A percentile compares a stretch with the other conserved stretches of the same genome.
phyloP scores from a whole-genome alignment of 441 rosid species.

The Euphorbia schlechtendalii region DNA sequence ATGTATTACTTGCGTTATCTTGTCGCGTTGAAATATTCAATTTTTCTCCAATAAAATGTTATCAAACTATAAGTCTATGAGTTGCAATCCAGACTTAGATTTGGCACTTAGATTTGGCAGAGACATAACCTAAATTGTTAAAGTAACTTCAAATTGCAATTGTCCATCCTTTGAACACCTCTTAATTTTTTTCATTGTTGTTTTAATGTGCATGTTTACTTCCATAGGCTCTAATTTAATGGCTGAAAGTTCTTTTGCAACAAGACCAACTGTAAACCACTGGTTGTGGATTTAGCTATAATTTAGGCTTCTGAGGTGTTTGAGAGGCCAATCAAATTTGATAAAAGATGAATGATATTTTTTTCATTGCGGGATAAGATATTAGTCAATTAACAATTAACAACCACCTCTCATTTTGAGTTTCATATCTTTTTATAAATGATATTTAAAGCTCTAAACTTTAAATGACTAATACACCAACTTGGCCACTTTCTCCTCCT shows the following conservation, averaged over 20 bases:
- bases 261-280: not conserved
- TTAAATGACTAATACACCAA: not conserved
- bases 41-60: not conserved
- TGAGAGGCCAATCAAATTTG: not conserved
- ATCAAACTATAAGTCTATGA: not conserved
- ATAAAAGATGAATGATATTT: not conserved
- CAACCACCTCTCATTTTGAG: not conserved
- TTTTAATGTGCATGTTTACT: not conserved
- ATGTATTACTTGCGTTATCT: not conserved
- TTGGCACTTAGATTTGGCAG: too few species aligned
- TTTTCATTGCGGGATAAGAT: not conserved
- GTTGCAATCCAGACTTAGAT: not conserved
- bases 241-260: not conserved
- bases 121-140: not conserved
- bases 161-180: not conserved
- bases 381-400: constrained; percentile 3
- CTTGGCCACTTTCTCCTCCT: constrained; percentile 17
- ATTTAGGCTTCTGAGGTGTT: not conserved
- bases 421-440: not conserved
- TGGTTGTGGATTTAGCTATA: not conserved
- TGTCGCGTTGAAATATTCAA: not conserved
- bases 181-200: not conserved
- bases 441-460: not conserved
- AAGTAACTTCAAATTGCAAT: not conserved
- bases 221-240: not conserved